Base-by-base conservation (phyloP, 2,329 filamentous ascomycete genomes). In the Rutstroemia sp. region DNA sequence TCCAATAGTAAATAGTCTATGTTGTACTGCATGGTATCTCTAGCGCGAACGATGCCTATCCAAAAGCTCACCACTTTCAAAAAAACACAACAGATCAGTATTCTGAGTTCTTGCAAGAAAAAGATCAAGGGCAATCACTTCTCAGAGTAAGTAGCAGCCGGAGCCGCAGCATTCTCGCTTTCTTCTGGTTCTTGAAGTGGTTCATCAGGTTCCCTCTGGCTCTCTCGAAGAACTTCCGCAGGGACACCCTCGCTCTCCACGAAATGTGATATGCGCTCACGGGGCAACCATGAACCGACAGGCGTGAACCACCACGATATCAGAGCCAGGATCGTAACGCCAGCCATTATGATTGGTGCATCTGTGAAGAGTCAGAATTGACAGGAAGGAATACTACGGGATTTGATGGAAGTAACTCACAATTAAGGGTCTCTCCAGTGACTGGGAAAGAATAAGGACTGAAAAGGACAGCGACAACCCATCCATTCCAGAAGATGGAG, bases 311-410 rank as follows among this genome's bases (percentile, higher is more conserved):
- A 60, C 58, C 58, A 60, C n/a, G 57, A 57, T 23, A 56, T 50
- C 12, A 60, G 17, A 1, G 54, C 58, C 40, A 60, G 34, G 34
- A 58, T 48, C 9, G 58, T 60, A 17, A 60, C 55, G 17, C 48
- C 58, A 21, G 45, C 56, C 58, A 60, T 60, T 30, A 60, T 60
- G 23, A 60, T 56, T 46, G 54, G 54, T n/a, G 54, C 58, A 21
- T 58, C 57, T 40, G 39, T 36, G 5, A 17, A 46, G 14, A 23
- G 17, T 59, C 5, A 48, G 48, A 19, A 30, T 58, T 48, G 42
- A 40, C 5, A 5, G 5, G 38, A 14, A 40, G n/a, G 14, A 2
- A 17, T 16, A 7, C 4, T 8, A 23, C 30, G 17, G 8, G 10
- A 4, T 2, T 10, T 45, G 21, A 1, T 6, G 4, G 10, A 3